Percentiles rank a stretch among this genome's conserved stretches.
phyloP scores from a whole-genome alignment of 768 basidiomycete genomes.

The Boletus vermiculosoides region DNA sequence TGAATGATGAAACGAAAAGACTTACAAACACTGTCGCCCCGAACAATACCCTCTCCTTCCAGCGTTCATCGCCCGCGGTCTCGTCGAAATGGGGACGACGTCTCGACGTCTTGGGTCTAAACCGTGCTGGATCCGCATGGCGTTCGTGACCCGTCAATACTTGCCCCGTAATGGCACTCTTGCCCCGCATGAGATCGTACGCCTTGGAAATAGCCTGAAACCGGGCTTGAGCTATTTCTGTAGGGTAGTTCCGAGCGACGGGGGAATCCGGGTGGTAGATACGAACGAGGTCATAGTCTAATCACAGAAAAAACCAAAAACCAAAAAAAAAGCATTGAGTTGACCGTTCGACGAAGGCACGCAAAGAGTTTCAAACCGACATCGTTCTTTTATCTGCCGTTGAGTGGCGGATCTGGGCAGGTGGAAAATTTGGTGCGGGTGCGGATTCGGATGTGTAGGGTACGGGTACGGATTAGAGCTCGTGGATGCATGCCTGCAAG shows the following conservation, averaged over 20 bases:
- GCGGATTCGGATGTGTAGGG: constrained; percentile 49
- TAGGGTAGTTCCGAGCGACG: constrained; percentile 38
- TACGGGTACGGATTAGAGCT: constrained; percentile 46
- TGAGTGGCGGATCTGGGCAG: constrained; percentile 51
- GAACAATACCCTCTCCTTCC: constrained; percentile 64
- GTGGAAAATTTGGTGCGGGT: constrained; percentile 64
- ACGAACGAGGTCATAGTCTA: constrained; percentile 78
- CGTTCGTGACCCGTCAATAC: constrained; percentile 15
- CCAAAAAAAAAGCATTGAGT: neutral
- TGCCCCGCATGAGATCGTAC: constrained; percentile 62
- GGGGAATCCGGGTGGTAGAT: constrained; percentile 77
- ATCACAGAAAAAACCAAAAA: neutral
- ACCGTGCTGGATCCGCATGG: constrained; percentile 39
- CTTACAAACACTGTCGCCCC: constrained; percentile 53
- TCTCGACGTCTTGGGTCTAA: constrained; percentile 36
- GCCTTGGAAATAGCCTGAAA: constrained; percentile 70
- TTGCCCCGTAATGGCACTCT: constrained; percentile 29
- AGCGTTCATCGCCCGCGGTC: constrained; percentile 50
- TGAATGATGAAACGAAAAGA: neutral
- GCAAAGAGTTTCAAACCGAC: constrained; percentile 35
- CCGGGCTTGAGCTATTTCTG: constrained; percentile 55
- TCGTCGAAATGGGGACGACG: constrained; percentile 51
- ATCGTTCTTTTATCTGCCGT: constrained; percentile 55
- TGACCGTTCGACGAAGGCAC: neutral
- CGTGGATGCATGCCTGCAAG: constrained; percentile 20